Conservation (phyloP, 129 eudicot species). For the Ambrosia trifida region DNA sequence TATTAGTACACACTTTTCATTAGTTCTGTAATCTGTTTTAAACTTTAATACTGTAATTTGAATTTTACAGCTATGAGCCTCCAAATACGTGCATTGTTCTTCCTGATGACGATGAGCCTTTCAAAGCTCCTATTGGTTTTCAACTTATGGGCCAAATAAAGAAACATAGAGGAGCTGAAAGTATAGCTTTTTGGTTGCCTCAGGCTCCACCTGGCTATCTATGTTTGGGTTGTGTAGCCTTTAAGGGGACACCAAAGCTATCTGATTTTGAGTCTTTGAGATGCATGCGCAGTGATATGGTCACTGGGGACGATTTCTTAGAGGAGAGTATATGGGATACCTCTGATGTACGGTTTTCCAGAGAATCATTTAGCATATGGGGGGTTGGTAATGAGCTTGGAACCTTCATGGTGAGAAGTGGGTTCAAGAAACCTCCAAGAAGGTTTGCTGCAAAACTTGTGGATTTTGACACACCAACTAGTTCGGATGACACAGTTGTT, state of each 20-base stretch:
- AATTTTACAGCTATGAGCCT: slow-evolving; percentile 74
- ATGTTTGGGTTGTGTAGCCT: slow-evolving; percentile 90
- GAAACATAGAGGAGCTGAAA: slow-evolving; percentile 70
- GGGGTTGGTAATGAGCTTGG: slow-evolving; percentile 81
- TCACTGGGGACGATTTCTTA: slow-evolving; percentile 74
- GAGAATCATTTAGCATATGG: slow-evolving; percentile 88
- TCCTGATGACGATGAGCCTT: slow-evolving; percentile 65
- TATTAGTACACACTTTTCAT: background rate
- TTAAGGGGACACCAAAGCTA: slow-evolving; percentile 75
- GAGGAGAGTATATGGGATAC: slow-evolving; percentile 95
- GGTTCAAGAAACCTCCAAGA: slow-evolving; percentile 90
- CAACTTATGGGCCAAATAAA: slow-evolving; percentile 71
- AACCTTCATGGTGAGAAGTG: slow-evolving; percentile 74
- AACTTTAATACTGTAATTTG: slow-evolving; percentile 9
- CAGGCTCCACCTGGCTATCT: slow-evolving; percentile 98
- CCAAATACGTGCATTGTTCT: slow-evolving; percentile 83
- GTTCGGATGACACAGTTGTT: slow-evolving; percentile 73
- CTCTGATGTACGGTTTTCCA: slow-evolving; percentile 54
- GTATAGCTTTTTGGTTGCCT: slow-evolving; percentile 79
- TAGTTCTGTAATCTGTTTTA: background rate
- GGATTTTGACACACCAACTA: slow-evolving; percentile 57
- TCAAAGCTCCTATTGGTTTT: slow-evolving; percentile 67
- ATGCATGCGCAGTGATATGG: slow-evolving; percentile 94
- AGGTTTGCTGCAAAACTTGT: slow-evolving; percentile 91
- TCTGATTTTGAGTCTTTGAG: slow-evolving; percentile 68